phyloP scores from a whole-genome alignment of 129 eudicot genomes.

The Oenanthe sinensis region DNA sequence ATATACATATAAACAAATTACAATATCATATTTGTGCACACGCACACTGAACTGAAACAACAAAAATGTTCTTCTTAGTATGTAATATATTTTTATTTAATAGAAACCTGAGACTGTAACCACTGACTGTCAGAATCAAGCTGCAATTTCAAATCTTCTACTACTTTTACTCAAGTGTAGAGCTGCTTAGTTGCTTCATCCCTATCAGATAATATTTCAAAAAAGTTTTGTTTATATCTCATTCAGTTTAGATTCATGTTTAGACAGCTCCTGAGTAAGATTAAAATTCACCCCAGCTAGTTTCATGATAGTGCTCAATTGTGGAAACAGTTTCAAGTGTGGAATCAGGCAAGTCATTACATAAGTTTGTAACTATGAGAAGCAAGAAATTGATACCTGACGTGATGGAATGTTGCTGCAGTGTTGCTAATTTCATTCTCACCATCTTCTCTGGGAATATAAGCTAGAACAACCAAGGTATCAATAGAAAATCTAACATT shows the following conservation, averaged over 20 bases:
- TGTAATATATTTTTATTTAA: no score
- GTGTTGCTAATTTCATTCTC: conserved; percentile 85
- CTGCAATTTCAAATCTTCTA: conserved; percentile 55
- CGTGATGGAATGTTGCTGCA: conserved; percentile 68
- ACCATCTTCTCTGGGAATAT: conserved; percentile 78
- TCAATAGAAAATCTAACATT: no score
- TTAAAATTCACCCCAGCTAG: conserved; percentile 52
- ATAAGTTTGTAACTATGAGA: not conserved
- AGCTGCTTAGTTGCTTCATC: conserved; percentile 39
- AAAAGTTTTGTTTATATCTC: conserved; percentile 43
- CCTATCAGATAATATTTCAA: conserved; percentile 42
- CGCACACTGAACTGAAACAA: not conserved
- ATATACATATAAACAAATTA: not conserved
- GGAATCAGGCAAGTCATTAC: not conserved
- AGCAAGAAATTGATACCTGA: conserved; percentile 42
- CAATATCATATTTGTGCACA: not conserved
- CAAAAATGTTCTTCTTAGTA: not conserved
- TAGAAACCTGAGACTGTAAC: conserved; percentile 67
- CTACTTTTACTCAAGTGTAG: conserved; percentile 24
- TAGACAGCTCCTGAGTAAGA: conserved; percentile 62
- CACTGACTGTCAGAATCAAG: conserved; percentile 50
- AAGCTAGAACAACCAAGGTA: conserved; percentile 88
- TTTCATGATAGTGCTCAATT: no score
- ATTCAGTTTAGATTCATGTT: conserved; percentile 41
- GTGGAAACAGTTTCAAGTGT: no score